These are phyloP conservation scores for Russula sp. DNA, from an alignment of 768 basidiomycete species.

Conservation along the genomic window DNA sequence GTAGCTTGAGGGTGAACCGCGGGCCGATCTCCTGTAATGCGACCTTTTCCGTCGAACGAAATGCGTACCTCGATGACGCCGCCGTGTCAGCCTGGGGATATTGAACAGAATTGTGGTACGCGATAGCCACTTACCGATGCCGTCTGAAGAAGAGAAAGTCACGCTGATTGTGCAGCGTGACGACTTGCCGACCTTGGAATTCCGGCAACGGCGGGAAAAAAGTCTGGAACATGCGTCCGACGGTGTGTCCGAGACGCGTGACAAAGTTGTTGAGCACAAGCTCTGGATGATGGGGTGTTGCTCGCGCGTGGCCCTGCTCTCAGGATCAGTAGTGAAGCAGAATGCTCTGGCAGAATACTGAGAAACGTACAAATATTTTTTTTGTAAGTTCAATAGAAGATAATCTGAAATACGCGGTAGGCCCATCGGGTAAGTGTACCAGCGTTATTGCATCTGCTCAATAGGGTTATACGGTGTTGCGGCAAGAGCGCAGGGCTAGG, in stretches of 20 bases:
- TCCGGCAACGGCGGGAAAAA: conserved; percentile 93
- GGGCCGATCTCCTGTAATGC: conserved; percentile 97
- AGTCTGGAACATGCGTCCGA: conserved; percentile 95
- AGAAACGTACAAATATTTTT: conserved; percentile 67
- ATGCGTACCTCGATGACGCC: conserved; percentile 63
- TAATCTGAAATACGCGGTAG: conserved; percentile 93
- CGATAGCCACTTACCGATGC: conserved; percentile 58
- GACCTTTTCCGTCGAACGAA: conserved; percentile 85
- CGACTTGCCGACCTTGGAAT: conserved; percentile 94
- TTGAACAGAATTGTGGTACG: conserved; percentile 1
- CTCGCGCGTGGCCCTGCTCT: conserved; percentile 78
- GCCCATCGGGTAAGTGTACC: conserved; percentile 85
- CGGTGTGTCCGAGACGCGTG: conserved; percentile 86
- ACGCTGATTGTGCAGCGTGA: conserved; percentile 94
- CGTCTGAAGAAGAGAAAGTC: conserved; percentile 97
- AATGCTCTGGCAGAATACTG: neutral
- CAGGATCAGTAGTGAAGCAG: neutral
- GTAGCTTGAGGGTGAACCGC: conserved; percentile 89
- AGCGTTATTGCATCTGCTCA: conserved; percentile 84
- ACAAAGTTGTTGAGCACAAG: conserved; percentile 93
- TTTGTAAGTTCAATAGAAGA: conserved; percentile 81
- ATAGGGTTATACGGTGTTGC: neutral
- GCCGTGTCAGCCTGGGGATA: conserved; percentile 18
- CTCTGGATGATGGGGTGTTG: conserved; percentile 91
- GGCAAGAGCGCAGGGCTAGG: conserved; percentile 11